Percentiles rank a stretch among this genome's conserved stretches.
These are phyloP conservation scores for Sporisorium exsertum DNA, from an alignment of 1,284 basidiomycete genomes.

Conservation along the genomic window DNA sequence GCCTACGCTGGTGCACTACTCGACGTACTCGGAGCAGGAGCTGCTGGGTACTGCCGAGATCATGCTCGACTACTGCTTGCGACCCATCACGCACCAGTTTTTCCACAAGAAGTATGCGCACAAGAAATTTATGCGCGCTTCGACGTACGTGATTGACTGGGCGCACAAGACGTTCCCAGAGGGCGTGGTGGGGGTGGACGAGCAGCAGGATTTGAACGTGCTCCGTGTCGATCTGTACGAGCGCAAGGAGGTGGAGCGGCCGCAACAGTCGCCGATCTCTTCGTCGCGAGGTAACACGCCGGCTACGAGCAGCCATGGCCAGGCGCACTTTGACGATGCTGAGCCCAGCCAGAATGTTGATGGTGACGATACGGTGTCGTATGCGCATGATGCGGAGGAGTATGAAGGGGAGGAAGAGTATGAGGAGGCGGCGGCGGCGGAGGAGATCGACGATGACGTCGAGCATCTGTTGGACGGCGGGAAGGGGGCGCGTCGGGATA, in stretches of 20 bases:
- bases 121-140: slow-evolving; percentile 68
- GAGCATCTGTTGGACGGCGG: slow-evolving; percentile 13
- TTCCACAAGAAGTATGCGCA: slow-evolving; percentile 69
- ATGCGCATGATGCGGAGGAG: slow-evolving; percentile 23
- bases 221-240: slow-evolving; percentile 60
- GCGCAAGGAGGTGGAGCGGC: slow-evolving; percentile 49
- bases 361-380: slow-evolving; percentile 28
- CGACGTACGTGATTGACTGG: slow-evolving; percentile 65
- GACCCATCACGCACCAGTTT: slow-evolving; percentile 60
- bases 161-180: slow-evolving; percentile 61
- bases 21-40: slow-evolving; percentile 85
- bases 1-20: slow-evolving; percentile 89
- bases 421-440: neutral
- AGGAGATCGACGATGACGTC: slow-evolving; percentile 12
- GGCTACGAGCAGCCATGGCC: slow-evolving; percentile 1
- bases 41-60: slow-evolving; percentile 87
- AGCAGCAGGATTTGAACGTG: slow-evolving; percentile 51
- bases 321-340: slow-evolving; percentile 33
- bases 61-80: slow-evolving; percentile 83
- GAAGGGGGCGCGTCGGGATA: slow-evolving; percentile 18
- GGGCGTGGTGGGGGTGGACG: slow-evolving; percentile 52
- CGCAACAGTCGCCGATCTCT: slow-evolving; percentile 40
- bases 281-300: slow-evolving; percentile 40
- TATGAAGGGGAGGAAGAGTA: slow-evolving; percentile 14
- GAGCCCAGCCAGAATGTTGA: slow-evolving; percentile 28